A percentile compares a stretch with the other conserved stretches of the same genome.
Conservation (phyloP, 352 stramenopile species). For the Albugo laibachii region DNA sequence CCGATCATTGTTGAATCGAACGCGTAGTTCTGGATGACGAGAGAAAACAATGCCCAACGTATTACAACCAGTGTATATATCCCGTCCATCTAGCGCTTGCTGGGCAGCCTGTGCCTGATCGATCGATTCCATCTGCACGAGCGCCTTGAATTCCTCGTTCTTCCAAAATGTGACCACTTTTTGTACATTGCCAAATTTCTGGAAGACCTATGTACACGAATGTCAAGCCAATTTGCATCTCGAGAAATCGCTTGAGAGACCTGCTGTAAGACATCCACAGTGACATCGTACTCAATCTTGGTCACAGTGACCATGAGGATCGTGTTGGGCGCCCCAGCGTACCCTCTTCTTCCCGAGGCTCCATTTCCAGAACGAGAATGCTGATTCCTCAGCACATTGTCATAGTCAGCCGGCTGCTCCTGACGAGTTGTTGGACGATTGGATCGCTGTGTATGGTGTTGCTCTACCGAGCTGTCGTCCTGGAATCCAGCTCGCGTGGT, state of each 20-base stretch:
- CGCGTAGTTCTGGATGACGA: slow-evolving; percentile 34
- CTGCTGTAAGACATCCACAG: slow-evolving; percentile 59
- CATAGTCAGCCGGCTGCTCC: background rate
- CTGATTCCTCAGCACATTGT: background rate
- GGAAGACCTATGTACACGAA: slow-evolving; percentile 24
- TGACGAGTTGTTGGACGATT: background rate
- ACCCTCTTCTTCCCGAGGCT: slow-evolving; percentile 10
- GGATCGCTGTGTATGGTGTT: background rate
- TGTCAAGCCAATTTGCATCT: background rate
- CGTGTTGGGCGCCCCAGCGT: slow-evolving; percentile 23
- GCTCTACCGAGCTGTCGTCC: slow-evolving; percentile 1
- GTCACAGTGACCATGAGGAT: slow-evolving; percentile 65
- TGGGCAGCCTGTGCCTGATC: slow-evolving; percentile 52
- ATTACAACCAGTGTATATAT: slow-evolving; percentile 78
- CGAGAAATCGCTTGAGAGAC: slow-evolving; percentile 6
- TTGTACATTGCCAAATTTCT: slow-evolving; percentile 67
- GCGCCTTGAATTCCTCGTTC: slow-evolving; percentile 59
- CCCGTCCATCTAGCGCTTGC: slow-evolving; percentile 42
- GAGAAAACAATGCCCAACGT: slow-evolving; percentile 64
- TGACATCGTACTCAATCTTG: slow-evolving; percentile 73
- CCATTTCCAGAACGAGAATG: slow-evolving; percentile 8
- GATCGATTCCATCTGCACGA: slow-evolving; percentile 60
- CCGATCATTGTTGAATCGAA: slow-evolving; percentile 59
- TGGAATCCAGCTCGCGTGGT: slow-evolving; percentile 9
- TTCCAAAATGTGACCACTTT: slow-evolving; percentile 75